A percentile compares a stretch with the other conserved stretches of the same genome.
phyloP scores from a whole-genome alignment of 2,329 filamentous ascomycete species.

The Tolypocladium guangdongense region DNA sequence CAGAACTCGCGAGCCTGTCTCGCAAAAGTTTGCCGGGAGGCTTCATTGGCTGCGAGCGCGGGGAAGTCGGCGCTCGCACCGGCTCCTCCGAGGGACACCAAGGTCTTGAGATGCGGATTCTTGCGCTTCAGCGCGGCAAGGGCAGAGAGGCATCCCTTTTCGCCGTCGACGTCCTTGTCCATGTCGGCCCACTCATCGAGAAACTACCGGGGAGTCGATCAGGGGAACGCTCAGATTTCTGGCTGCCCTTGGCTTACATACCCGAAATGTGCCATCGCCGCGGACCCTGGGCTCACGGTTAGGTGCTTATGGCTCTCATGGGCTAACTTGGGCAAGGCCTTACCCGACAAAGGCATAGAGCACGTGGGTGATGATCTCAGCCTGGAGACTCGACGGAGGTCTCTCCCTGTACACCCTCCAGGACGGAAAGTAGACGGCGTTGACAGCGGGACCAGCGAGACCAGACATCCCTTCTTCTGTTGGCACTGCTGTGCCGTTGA shows the following conservation, averaged over 20 bases:
- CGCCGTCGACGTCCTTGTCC: conserved; percentile 48
- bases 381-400: conserved; percentile 45
- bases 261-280: too few species aligned
- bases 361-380: conserved; percentile 48
- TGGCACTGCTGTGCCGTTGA: neutral
- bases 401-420: conserved; percentile 51
- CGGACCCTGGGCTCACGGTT: too few species aligned
- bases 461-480: neutral
- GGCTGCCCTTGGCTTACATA: too few species aligned
- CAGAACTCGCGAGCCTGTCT: conserved; percentile 41
- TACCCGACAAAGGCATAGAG: conserved; percentile 53
- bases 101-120: conserved; percentile 43
- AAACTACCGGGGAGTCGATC: conserved; percentile 9
- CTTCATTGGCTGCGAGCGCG: conserved; percentile 36
- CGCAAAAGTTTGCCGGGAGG: conserved; percentile 41
- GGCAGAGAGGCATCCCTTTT: conserved; percentile 48
- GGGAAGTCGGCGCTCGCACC: conserved; percentile 52
- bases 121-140: conserved; percentile 46
- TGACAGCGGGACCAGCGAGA: conserved; percentile 13
- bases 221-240: neutral
- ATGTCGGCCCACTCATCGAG: conserved; percentile 55
- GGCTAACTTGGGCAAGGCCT: conserved; percentile 1
- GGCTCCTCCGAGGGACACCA: conserved; percentile 57
- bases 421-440: conserved; percentile 51
- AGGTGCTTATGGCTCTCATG: too few species aligned